Evolutionary conservation across 139 green algal species (phyloP).

Genomic region (Volvox reticuliferus): DNA sequence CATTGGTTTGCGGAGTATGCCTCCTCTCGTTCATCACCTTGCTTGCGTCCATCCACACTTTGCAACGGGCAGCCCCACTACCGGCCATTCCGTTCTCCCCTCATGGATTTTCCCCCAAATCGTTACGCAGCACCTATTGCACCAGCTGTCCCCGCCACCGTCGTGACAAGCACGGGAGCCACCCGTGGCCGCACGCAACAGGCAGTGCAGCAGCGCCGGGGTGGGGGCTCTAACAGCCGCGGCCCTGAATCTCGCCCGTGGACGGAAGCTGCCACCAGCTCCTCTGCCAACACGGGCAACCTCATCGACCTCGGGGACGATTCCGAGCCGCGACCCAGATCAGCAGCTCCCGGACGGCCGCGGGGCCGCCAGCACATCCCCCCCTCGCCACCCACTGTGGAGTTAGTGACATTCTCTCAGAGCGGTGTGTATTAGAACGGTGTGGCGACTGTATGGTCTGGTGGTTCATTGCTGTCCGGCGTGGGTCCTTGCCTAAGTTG

Average conservation of each 20-base stretch:
- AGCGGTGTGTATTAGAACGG: background rate
- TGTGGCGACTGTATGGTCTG: background rate
- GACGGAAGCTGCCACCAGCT: background rate
- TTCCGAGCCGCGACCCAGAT: background rate
- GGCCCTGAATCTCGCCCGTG: background rate
- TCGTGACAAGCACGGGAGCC: constrained; percentile 2
- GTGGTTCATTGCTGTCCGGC: background rate
- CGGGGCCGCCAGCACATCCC: background rate
- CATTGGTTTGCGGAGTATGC: too few species aligned
- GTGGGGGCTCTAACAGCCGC: background rate
- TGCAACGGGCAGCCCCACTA: too few species aligned
- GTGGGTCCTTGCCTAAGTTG: background rate
- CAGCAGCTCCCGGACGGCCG: background rate
- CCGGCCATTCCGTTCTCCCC: too few species aligned
- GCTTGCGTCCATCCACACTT: too few species aligned
- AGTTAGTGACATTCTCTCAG: constrained; percentile 5
- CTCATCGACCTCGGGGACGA: constrained; percentile 37
- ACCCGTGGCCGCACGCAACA: constrained; percentile 2
- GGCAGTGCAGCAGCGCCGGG: constrained; percentile 7
- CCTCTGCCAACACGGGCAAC: background rate
- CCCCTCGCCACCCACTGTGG: background rate
- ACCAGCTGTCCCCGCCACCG: background rate
- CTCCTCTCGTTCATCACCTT: too few species aligned
- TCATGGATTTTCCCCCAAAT: too few species aligned
- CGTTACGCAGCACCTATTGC: too few species aligned